Evolutionary conservation across 352 stramenopile genomes (phyloP).

Genomic region (Phytophthora syringae): DNA sequence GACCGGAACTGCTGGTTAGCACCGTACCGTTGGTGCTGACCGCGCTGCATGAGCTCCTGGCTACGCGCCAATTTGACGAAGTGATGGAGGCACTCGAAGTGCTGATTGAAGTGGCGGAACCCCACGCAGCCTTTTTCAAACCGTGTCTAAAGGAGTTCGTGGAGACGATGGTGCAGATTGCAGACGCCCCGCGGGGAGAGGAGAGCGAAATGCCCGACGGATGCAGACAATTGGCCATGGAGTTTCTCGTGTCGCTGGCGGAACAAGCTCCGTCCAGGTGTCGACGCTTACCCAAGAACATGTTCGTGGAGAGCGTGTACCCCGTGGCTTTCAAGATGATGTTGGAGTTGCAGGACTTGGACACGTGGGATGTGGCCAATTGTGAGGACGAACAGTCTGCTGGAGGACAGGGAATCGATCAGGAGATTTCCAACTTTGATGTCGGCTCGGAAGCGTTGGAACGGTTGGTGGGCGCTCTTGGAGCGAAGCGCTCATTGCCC

Average conservation of each 20-base stretch:
- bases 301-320: slow-evolving; percentile 76
- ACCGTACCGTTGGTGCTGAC: slow-evolving; percentile 62
- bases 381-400: slow-evolving; percentile 74
- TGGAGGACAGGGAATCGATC: slow-evolving; percentile 43
- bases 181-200: slow-evolving; percentile 37
- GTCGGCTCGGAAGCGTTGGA: slow-evolving; percentile 84
- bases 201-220: slow-evolving; percentile 54
- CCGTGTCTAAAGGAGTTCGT: slow-evolving; percentile 64
- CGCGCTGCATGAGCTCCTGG: slow-evolving; percentile 60
- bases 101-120: slow-evolving; percentile 82
- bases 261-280: slow-evolving; percentile 72
- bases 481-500: slow-evolving; percentile 72
- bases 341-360: slow-evolving; percentile 78
- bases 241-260: slow-evolving; percentile 82
- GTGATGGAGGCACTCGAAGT: slow-evolving; percentile 85
- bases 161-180: slow-evolving; percentile 77
- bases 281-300: slow-evolving; percentile 75
- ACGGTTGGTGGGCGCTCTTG: slow-evolving; percentile 67
- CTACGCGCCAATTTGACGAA: slow-evolving; percentile 62
- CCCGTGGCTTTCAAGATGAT: slow-evolving; percentile 87
- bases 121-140: slow-evolving; percentile 77
- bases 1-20: slow-evolving; percentile 56
- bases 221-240: slow-evolving; percentile 83
- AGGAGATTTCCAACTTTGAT: slow-evolving; percentile 90
- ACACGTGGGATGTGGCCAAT: slow-evolving; percentile 68